phyloP scores from a whole-genome alignment of 768 basidiomycete species.

The Xerocomus spinulosus region DNA sequence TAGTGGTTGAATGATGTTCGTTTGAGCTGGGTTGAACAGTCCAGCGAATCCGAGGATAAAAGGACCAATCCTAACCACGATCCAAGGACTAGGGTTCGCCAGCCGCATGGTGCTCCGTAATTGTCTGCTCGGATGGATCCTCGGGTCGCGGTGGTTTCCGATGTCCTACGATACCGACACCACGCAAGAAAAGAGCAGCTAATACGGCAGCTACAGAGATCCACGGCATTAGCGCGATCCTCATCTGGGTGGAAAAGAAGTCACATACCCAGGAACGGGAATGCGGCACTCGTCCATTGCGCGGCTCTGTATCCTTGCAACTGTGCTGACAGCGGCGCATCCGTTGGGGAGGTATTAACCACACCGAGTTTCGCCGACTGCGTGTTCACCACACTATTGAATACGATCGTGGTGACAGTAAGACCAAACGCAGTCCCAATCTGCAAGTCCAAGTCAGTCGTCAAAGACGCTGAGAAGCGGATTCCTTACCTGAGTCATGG shows the following conservation, averaged over 20 bases:
- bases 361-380: slow-evolving; percentile 33
- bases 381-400: slow-evolving; percentile 45
- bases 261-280: slow-evolving; percentile 51
- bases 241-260: neutral
- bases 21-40: neutral
- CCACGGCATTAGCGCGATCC: neutral
- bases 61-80: neutral
- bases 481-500: slow-evolving; percentile 69
- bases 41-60: neutral
- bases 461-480: no score
- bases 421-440: slow-evolving; percentile 68
- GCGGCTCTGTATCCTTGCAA: slow-evolving; percentile 58
- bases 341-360: slow-evolving; percentile 20
- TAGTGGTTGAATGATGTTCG: neutral
- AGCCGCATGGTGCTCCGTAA: slow-evolving; percentile 7
- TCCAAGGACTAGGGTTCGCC: slow-evolving; percentile 4
- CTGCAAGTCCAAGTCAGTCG: slow-evolving; percentile 34
- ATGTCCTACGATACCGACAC: slow-evolving; percentile 40
- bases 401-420: slow-evolving; percentile 68
- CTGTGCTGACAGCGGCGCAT: slow-evolving; percentile 34
- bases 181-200: slow-evolving; percentile 35
- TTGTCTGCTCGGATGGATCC: slow-evolving; percentile 23
- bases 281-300: slow-evolving; percentile 61
- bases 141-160: neutral
- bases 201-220: slow-evolving; percentile 27